These are phyloP conservation scores for Fusarium verrucosum DNA, from an alignment of 2,329 filamentous ascomycete species.

Conservation along the genomic window DNA sequence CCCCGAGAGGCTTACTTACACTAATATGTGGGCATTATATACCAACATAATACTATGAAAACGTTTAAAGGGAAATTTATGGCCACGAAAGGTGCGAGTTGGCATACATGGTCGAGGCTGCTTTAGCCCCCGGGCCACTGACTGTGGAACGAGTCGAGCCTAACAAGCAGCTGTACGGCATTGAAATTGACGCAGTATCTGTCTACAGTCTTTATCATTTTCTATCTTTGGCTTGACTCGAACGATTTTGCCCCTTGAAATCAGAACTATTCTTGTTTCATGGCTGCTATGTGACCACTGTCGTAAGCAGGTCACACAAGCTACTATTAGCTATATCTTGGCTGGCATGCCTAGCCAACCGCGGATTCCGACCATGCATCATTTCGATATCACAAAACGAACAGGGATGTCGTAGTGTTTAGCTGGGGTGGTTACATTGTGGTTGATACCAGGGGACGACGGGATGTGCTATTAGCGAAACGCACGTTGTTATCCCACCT, in stretches of 20 bases:
- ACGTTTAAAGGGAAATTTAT: not conserved
- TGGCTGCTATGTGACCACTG: not conserved
- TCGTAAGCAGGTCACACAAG: not conserved
- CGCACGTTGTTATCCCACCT: slow-evolving; percentile 6
- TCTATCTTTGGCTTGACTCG: not conserved
- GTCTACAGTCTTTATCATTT: not conserved
- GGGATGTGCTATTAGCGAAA: slow-evolving; percentile 6
- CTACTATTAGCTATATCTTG: not conserved
- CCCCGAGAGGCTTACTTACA: not conserved
- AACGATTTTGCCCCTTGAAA: not conserved
- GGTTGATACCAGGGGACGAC: slow-evolving; percentile 10
- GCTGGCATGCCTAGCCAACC: slow-evolving; percentile 4
- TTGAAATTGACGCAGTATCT: slow-evolving; percentile 7
- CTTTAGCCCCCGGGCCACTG: not conserved
- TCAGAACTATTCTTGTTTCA: not conserved
- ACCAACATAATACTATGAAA: not conserved
- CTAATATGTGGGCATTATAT: not conserved
- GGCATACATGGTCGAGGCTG: not conserved
- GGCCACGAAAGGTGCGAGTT: not conserved
- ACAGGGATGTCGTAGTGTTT: slow-evolving; percentile 20
- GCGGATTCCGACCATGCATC: not conserved
- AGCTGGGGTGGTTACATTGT: slow-evolving; percentile 10
- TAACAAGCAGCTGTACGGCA: not conserved
- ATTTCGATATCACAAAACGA: not conserved
- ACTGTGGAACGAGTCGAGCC: not conserved